Evolutionary conservation across 352 stramenopile species (phyloP).

Genomic region (Thraustochytrium striatum): DNA sequence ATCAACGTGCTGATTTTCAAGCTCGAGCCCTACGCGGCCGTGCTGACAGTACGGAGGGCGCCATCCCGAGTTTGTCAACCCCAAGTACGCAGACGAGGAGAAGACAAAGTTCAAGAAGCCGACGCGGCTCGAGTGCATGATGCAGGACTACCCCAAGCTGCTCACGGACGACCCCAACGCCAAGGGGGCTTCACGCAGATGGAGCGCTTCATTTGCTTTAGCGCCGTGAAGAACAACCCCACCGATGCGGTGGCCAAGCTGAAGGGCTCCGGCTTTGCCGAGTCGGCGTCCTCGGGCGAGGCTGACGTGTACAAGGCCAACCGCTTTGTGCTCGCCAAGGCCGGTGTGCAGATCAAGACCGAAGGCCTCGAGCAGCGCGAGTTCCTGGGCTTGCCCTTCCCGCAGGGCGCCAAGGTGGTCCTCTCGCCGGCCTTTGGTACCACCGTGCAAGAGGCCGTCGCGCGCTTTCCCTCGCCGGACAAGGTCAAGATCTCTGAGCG

Average conservation of each 20-base stretch:
- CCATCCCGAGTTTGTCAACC: slow-evolving; percentile 90
- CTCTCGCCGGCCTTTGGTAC: slow-evolving; percentile 48
- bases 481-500: slow-evolving; percentile 65
- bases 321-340: slow-evolving; percentile 18
- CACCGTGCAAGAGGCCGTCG: slow-evolving; percentile 60
- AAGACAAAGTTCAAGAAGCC: slow-evolving; percentile 85
- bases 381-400: slow-evolving; percentile 41
- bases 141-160: slow-evolving; percentile 86
- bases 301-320: slow-evolving; percentile 46
- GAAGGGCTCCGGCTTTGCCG: slow-evolving; percentile 46
- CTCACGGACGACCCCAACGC: slow-evolving; percentile 56
- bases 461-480: slow-evolving; percentile 59
- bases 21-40: slow-evolving; percentile 67
- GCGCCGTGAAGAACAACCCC: slow-evolving; percentile 57
- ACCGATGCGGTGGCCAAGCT: slow-evolving; percentile 52
- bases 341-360: slow-evolving; percentile 51
- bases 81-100: slow-evolving; percentile 80
- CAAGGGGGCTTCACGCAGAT: slow-evolving; percentile 77
- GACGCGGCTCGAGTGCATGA: slow-evolving; percentile 87
- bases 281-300: slow-evolving; percentile 55
- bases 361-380: slow-evolving; percentile 47
- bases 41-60: slow-evolving; percentile 65
- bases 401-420: slow-evolving; percentile 50
- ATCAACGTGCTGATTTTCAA: slow-evolving; percentile 84
- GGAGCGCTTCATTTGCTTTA: slow-evolving; percentile 73